Base-by-base conservation (phyloP, 805 yeast genomes). In the Kuraishia hungarica region DNA sequence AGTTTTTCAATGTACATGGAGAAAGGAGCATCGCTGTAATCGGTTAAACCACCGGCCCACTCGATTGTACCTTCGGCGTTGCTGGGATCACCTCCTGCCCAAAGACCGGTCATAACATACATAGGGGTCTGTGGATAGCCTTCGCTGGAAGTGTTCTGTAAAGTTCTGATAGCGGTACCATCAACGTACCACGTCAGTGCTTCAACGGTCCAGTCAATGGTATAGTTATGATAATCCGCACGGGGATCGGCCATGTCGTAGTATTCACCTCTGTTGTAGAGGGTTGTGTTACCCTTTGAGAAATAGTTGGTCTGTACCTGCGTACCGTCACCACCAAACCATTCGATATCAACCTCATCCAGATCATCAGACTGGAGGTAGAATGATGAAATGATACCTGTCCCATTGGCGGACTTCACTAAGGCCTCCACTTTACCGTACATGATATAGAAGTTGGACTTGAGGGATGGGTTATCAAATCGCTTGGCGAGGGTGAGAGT, bases 101-200 rank as follows among this genome's bases (percentile, higher is more conserved):
- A 87, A 35, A 83, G 71, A 60, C 94, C 93, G 58, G 81, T 73
- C 65, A 73, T 77, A 13, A 87, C 66, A 60, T 73, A 77, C 92
- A 91, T 89, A 52, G 97, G 97, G n/a, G 90, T 74, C 72, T 91
- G 96, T 49, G 97, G 97, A 69, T 80, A 92, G 4, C 96, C 96
- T 64, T 82, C 77, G 19, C 80, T 65, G 22, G 84, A 73, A 55
- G 73, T 70, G 55, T 81, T 75, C 11, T 64, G 49, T 54, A 92
- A 71, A 1, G 87, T 79, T 74, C 97, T 82, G 10, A 89, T 82
- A 0, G 76, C 74, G 7, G 59, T 64, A 28, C 93, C 96, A 64
- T 92, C 96, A 24, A 89, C 62, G 56, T 79, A 80, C 91, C 96
- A 92, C 8, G 79, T 74, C 48, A 87, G 72, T 7, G 72, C 64